Conservation (phyloP, 352 stramenopile species). For the Phytophthora uliginosa region DNA sequence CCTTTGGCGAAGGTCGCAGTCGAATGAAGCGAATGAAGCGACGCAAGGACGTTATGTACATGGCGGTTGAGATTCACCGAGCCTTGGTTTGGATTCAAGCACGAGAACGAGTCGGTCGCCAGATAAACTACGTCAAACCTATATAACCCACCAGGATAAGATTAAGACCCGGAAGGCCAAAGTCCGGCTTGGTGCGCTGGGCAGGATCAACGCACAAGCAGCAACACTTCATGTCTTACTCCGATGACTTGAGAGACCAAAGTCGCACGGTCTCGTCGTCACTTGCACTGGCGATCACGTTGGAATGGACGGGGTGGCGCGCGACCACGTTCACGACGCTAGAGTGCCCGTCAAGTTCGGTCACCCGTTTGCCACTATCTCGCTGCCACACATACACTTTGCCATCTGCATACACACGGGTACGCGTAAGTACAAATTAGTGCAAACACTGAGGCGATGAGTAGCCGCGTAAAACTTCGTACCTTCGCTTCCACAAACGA, state of each 20-base stretch:
- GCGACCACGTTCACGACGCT: constrained; percentile 81
- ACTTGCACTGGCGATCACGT: constrained; percentile 75
- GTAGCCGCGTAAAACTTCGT: neutral
- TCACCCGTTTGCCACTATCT: constrained; percentile 54
- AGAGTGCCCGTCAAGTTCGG: constrained; percentile 58
- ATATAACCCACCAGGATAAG: neutral
- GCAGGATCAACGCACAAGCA: neutral
- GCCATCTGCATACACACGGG: constrained; percentile 50
- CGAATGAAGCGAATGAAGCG: constrained; percentile 29
- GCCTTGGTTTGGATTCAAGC: neutral
- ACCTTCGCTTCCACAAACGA: constrained; percentile 84
- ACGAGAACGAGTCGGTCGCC: neutral
- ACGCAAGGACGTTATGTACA: constrained; percentile 5
- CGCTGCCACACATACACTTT: constrained; percentile 70
- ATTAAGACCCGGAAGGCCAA: neutral
- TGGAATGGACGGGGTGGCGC: constrained; percentile 54
- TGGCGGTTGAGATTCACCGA: neutral
- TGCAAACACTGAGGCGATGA: neutral
- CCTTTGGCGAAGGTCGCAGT: neutral
- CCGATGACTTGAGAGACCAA: constrained; percentile 44
- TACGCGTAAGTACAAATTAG: no score
- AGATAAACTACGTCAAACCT: neutral
- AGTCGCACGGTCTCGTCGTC: constrained; percentile 80
- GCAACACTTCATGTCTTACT: constrained; percentile 14
- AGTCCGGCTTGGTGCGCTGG: neutral